A percentile compares a stretch with the other conserved stretches of the same genome.
Evolutionary conservation across 768 basidiomycete genomes (phyloP).

Genomic region (Terana coerulea): DNA sequence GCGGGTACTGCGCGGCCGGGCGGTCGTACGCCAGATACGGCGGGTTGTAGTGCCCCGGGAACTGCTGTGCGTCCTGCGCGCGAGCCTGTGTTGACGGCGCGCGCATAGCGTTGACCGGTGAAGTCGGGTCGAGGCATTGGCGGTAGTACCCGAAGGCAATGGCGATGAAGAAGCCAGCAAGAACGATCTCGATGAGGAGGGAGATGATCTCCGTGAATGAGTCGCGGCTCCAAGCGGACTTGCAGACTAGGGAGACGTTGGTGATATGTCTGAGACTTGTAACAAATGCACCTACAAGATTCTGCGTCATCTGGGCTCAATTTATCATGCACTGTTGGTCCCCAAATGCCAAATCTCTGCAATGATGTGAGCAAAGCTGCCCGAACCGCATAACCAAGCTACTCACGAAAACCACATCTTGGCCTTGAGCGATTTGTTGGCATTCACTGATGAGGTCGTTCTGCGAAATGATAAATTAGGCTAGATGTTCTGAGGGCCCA

Average conservation of each 20-base stretch:
- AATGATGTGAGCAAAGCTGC: not conserved
- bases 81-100: conserved; percentile 30
- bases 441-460: conserved; percentile 58
- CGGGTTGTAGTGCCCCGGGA: conserved; percentile 54
- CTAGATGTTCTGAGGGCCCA: not conserved
- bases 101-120: conserved; percentile 47
- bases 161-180: conserved; percentile 58
- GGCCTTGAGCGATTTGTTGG: conserved; percentile 33
- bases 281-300: conserved; percentile 37
- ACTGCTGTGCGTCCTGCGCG: conserved; percentile 15
- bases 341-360: conserved; percentile 30
- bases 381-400: too few species aligned
- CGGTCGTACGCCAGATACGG: conserved; percentile 42
- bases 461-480: conserved; percentile 31
- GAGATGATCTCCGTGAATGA: conserved; percentile 68
- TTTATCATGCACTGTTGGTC: conserved; percentile 17
- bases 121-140: conserved; percentile 68
- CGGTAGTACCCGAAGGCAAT: conserved; percentile 71
- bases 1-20: conserved; percentile 31
- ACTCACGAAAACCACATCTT: conserved; percentile 31
- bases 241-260: conserved; percentile 51
- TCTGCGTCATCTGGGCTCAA: conserved; percentile 35
- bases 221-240: conserved; percentile 51
- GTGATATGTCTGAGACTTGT: not conserved
- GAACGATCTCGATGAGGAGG: conserved; percentile 50